These are phyloP conservation scores for Coprinopsis marcescibilis DNA, from an alignment of 768 basidiomycete genomes.

Conservation along the genomic window DNA sequence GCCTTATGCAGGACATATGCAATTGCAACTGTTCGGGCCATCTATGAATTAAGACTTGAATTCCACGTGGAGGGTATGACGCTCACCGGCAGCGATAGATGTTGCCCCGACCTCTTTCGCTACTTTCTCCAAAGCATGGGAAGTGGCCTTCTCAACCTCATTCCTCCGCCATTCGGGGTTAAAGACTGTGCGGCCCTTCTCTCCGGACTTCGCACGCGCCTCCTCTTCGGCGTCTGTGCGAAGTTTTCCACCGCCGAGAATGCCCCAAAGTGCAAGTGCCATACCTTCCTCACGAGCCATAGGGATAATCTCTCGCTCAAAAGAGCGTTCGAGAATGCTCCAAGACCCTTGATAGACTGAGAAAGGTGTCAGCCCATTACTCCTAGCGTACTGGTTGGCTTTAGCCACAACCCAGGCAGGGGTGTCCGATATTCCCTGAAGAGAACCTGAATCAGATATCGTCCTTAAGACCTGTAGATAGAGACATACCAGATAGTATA, in stretches of 20 bases:
- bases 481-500: constrained; percentile 38
- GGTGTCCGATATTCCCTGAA: constrained; percentile 12
- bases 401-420: constrained; percentile 12
- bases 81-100: too few species aligned
- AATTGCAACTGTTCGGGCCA: too few species aligned
- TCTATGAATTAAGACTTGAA: too few species aligned
- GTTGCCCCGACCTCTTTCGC: too few species aligned
- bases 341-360: constrained; percentile 12
- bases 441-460: too few species aligned
- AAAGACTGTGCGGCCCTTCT: constrained; percentile 32
- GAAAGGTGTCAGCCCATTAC: constrained; percentile 12
- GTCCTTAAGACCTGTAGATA: too few species aligned
- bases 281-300: constrained; percentile 38
- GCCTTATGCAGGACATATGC: too few species aligned
- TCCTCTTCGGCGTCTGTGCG: constrained; percentile 45
- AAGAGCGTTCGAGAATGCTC: constrained; percentile 10
- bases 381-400: constrained; percentile 14
- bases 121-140: too few species aligned
- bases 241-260: constrained; percentile 38
- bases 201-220: constrained; percentile 22
- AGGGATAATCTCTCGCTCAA: constrained; percentile 20
- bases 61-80: too few species aligned
- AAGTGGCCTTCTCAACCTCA: too few species aligned
- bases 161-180: constrained; percentile 36
- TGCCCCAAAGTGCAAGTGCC: constrained; percentile 30